Conservation (phyloP, 1,284 basidiomycete species). For the Rhodotorula sp. region DNA sequence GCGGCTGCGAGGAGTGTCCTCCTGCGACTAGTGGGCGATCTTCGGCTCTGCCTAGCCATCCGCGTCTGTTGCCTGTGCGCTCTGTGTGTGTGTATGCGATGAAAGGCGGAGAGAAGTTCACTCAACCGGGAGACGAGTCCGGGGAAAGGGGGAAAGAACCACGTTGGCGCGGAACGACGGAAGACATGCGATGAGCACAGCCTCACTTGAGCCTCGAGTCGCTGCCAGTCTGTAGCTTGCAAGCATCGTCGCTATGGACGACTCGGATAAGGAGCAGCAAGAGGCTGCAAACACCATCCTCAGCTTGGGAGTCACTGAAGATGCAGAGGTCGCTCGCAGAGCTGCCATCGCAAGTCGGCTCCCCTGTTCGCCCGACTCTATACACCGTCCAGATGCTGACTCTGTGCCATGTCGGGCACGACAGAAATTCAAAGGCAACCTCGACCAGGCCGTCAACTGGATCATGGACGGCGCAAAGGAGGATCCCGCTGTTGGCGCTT, state of each 20-base stretch:
- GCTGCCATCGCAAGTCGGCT: constrained; percentile 12
- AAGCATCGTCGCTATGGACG: not conserved
- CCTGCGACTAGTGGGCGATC: not conserved
- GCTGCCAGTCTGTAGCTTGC: too few species aligned
- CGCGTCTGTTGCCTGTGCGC: not conserved
- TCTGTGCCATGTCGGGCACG: too few species aligned
- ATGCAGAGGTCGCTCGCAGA: not conserved
- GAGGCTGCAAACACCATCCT: not conserved
- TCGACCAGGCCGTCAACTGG: constrained; percentile 16
- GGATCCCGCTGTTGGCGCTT: not conserved
- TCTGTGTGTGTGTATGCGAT: not conserved
- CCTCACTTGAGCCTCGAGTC: not conserved
- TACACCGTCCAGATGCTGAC: too few species aligned
- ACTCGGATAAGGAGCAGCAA: not conserved
- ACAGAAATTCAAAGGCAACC: constrained; percentile 13
- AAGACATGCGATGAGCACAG: not conserved
- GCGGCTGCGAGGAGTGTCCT: not conserved
- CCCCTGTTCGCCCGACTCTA: not conserved
- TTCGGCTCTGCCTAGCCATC: not conserved
- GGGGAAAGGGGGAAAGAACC: not conserved
- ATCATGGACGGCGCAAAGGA: constrained; percentile 5
- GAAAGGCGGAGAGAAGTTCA: not conserved
- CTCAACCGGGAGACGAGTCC: not conserved
- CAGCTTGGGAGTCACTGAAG: constrained; percentile 12
- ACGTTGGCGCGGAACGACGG: not conserved